Conservation (phyloP, 371 early-diverging fungal genomes). For the Cokeromyces recurvatus region DNA sequence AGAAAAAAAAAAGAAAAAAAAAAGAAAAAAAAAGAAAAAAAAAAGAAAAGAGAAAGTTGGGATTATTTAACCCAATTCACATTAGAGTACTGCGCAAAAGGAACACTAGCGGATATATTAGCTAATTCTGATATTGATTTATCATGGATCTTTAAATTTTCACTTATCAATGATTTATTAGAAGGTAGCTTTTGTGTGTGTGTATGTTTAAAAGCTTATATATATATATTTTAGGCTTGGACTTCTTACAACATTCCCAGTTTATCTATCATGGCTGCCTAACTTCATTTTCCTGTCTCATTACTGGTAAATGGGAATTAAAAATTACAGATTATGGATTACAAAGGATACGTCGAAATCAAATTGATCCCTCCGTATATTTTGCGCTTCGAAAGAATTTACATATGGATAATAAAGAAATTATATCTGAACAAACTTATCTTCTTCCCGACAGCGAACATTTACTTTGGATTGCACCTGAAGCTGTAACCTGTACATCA, state of each 20-base stretch:
- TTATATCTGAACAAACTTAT: background rate
- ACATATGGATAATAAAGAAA: conserved; percentile 4
- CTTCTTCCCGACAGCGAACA: conserved; percentile 4
- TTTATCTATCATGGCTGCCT: conserved; percentile 39
- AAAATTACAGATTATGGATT: conserved; percentile 48
- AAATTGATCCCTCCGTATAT: conserved; percentile 13
- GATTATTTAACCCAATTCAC: background rate
- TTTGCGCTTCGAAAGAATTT: conserved; percentile 4
- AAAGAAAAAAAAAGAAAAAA: too few relatives aligned
- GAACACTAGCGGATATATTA: conserved; percentile 32
- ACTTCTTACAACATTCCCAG: conserved; percentile 45
- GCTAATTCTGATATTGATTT: conserved; percentile 42
- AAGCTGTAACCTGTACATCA: conserved; percentile 23
- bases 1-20: too few relatives aligned
- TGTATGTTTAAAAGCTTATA: background rate
- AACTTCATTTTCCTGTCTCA: conserved; percentile 39
- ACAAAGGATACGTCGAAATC: conserved; percentile 21
- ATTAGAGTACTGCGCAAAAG: conserved; percentile 45
- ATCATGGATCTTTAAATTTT: conserved; percentile 49
- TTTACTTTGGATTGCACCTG: conserved; percentile 42
- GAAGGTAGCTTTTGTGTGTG: conserved; percentile 11
- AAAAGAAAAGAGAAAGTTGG: too few relatives aligned
- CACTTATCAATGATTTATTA: conserved; percentile 43
- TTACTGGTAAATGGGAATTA: conserved; percentile 46
- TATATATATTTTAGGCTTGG: conserved; percentile 22